Conservation (phyloP, 2,329 filamentous ascomycete species). For the Didymella pomorum region DNA sequence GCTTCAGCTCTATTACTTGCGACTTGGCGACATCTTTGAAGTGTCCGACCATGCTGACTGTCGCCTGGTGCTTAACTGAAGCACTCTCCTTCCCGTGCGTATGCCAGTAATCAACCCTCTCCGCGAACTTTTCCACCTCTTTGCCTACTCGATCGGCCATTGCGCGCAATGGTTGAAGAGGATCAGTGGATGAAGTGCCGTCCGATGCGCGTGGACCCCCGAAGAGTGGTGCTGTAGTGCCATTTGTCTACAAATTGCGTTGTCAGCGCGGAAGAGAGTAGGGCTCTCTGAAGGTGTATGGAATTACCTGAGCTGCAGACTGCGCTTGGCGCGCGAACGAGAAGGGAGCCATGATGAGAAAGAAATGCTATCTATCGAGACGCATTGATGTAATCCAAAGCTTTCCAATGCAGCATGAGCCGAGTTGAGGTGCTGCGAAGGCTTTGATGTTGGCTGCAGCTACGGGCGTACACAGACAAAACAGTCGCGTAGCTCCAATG, state of each 20-base stretch:
- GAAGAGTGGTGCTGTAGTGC: conserved; percentile 23
- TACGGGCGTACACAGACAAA: conserved; percentile 27
- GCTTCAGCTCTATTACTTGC: conserved; percentile 57
- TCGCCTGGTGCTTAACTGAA: conserved; percentile 63
- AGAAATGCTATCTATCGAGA: conserved; percentile 1
- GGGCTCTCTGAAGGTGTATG: conserved; percentile 3
- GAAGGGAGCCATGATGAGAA: conserved; percentile 36
- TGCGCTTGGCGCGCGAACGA: conserved; percentile 41
- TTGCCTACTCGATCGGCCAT: conserved; percentile 74
- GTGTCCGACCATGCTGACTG: conserved; percentile 49
- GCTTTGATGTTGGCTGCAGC: conserved; percentile 4
- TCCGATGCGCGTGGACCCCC: conserved; percentile 27
- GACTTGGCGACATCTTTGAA: conserved; percentile 62
- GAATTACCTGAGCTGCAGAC: conserved; percentile 36
- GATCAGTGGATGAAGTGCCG: conserved; percentile 46
- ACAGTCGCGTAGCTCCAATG: conserved; percentile 31
- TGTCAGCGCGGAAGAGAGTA: background rate
- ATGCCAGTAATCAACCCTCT: conserved; percentile 77
- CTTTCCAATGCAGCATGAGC: background rate
- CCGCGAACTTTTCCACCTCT: conserved; percentile 88
- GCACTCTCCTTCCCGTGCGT: conserved; percentile 38
- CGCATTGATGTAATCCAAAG: background rate
- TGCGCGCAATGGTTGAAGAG: conserved; percentile 67
- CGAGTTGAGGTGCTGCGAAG: background rate
- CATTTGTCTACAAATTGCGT: conserved; percentile 18